Evolutionary conservation across 1,139 yeast genomes (phyloP), one percentile per base, ranked within the genome.

Genomic region (Taphrina confusa): DNA sequence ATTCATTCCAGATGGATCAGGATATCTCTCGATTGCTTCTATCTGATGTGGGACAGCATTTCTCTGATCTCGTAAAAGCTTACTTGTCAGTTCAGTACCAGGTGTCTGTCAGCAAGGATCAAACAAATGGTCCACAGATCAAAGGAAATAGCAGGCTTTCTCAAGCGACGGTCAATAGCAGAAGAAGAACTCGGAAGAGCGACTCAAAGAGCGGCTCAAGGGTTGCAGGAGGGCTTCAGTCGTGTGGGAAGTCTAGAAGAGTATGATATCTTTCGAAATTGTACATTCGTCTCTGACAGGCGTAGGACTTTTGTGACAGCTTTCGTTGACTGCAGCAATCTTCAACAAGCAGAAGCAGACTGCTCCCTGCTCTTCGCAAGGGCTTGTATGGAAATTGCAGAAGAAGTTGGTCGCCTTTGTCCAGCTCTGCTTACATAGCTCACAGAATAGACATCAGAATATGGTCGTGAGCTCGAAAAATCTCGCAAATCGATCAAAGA

Each of bases 141-240:
- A 6, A 57, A 65, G 67, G 97, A 92, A 70, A 83, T 89, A 68
- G 78, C 90, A 45, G 81, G 82, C 66, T 92, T 82, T 71, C 76
- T 91, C 63, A 86, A 86, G 70, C 87, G 85, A 71, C 85, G 87
- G 68, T 90, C 91, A 30, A 76, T 81, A 47, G 78, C 85, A 61
- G 97, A 90, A 72, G 87, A 84, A 66, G 95, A 87, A 63, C 88
- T 88, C 72, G 65, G 62, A 3, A 42, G 60, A 28, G 37, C 66
- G 59, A 40, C 6, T 50, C 44, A 28, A 23, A 28, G 44, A 16
- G 22, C 30, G 11, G 27, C 50, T 3, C 22, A 16, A 14, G 22
- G 22, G 12, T 28, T 46, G 16, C 46, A 34, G 11, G 54, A 56
- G 18, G 37, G 34, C 12, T 40, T 37, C 22, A 11, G 14, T 12